phyloP scores from a whole-genome alignment of 106 monocot genomes.

The Allium cepa region DNA sequence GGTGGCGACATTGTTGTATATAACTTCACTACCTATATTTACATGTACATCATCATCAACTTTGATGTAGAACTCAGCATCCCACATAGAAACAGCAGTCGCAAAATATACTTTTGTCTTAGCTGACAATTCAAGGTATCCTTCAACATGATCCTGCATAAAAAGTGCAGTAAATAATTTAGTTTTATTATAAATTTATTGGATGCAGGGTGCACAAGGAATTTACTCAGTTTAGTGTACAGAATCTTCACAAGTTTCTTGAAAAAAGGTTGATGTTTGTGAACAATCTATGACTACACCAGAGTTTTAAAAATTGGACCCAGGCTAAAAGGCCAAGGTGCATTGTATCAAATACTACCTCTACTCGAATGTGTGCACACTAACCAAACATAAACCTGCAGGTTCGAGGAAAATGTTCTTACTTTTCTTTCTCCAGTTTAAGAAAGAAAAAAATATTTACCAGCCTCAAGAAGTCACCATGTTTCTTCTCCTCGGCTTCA shows the following conservation, averaged over 20 bases:
- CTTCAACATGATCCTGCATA: slow-evolving; percentile 26
- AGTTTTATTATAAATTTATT: too few species aligned
- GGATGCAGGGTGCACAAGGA: too few species aligned
- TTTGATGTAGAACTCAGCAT: slow-evolving; percentile 25
- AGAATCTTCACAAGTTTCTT: too few species aligned
- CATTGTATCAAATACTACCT: too few species aligned
- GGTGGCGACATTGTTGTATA: not conserved
- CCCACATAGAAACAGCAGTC: slow-evolving; percentile 24
- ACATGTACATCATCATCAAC: slow-evolving; percentile 34
- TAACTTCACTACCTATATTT: slow-evolving; percentile 19
- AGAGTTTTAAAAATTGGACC: too few species aligned
- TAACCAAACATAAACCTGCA: not conserved
- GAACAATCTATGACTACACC: too few species aligned
- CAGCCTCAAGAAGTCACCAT: slow-evolving; percentile 75
- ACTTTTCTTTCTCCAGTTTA: not conserved
- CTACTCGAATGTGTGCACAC: too few species aligned
- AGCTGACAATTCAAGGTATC: slow-evolving; percentile 24
- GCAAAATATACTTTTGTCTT: slow-evolving; percentile 25
- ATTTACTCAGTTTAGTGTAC: too few species aligned
- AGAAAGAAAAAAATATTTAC: slow-evolving; percentile 9
- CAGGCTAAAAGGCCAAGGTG: too few species aligned
- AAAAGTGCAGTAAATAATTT: too few species aligned
- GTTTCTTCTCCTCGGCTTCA: slow-evolving; percentile 67
- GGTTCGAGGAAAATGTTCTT: not conserved
- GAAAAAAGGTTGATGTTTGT: too few species aligned